Percentiles rank a stretch among this genome's conserved stretches.
Evolutionary conservation across 257 asterid species (phyloP).

Genomic region (Fraxinus quadrangulata): DNA sequence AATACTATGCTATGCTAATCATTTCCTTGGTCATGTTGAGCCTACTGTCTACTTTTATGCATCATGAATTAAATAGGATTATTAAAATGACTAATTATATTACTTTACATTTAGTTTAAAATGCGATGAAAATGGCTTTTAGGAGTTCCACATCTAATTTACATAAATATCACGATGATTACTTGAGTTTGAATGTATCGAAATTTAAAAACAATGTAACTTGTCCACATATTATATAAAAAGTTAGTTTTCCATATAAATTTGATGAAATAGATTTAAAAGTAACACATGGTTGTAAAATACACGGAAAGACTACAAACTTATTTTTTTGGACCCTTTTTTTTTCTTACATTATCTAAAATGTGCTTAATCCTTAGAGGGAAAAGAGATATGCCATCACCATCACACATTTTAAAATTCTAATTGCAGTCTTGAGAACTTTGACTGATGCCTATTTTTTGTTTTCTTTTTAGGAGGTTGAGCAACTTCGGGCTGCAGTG

Average conservation of each 20-base stretch:
- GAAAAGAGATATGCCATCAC: neutral
- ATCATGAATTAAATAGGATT: neutral
- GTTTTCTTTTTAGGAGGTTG: slow-evolving; percentile 66
- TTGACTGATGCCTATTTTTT: slow-evolving; percentile 22
- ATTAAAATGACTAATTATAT: neutral
- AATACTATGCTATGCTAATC: neutral
- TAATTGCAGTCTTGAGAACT: slow-evolving; percentile 8
- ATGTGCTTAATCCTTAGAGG: neutral
- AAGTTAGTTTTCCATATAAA: neutral
- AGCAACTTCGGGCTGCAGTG: slow-evolving; percentile 65
- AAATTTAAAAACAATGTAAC: neutral
- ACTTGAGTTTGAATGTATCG: neutral
- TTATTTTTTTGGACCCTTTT: neutral
- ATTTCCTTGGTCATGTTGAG: neutral
- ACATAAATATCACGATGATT: neutral
- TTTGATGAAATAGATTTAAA: neutral
- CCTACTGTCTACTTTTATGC: neutral
- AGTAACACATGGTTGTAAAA: neutral
- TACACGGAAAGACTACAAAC: neutral
- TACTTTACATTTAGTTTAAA: too few species aligned
- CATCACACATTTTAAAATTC: slow-evolving; percentile 14
- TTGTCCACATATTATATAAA: neutral
- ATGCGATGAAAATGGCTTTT: neutral
- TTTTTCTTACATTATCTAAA: neutral
- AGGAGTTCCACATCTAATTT: neutral